Evolutionary conservation across 352 stramenopile species (phyloP).

Genomic region (Phytophthora hibernalis): DNA sequence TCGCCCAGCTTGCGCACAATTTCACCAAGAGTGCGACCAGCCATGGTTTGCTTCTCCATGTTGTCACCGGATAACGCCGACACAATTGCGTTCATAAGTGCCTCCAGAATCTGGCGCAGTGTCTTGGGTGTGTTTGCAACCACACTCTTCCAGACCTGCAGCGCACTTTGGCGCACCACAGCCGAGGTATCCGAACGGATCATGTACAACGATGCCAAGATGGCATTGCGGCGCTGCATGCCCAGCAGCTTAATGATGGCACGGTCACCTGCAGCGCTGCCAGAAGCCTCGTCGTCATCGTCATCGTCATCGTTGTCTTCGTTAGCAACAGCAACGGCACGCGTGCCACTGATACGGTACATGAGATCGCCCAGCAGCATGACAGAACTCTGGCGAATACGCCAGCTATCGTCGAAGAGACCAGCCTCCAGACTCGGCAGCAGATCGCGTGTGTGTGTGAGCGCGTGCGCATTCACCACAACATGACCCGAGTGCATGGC

Average conservation of each 20-base stretch:
- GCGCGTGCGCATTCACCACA: conserved; percentile 96
- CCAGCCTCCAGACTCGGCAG: conserved; percentile 96
- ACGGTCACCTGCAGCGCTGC: conserved; percentile 82
- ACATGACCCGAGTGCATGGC: conserved; percentile 98
- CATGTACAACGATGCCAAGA: conserved; percentile 99
- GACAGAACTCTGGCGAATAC: conserved; percentile 98
- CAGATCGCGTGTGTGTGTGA: conserved; percentile 97
- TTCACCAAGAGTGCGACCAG: conserved; percentile 96
- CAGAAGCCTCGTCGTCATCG: conserved; percentile 86
- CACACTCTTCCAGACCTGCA: conserved; percentile 99
- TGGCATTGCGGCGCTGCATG: conserved; percentile 93
- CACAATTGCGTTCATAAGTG: conserved; percentile 97
- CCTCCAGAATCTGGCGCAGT: conserved; percentile 97
- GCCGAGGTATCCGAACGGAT: conserved; percentile 96
- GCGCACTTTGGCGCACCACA: conserved; percentile 96
- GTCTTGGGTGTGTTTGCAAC: conserved; percentile 98
- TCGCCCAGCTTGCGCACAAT: conserved; percentile 99
- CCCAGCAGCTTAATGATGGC: conserved; percentile 94
- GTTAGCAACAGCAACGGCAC: conserved; percentile 69
- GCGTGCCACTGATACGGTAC: conserved; percentile 97
- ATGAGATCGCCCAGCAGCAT: conserved; percentile 96
- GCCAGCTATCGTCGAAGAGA: conserved; percentile 98
- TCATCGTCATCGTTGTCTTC: conserved; percentile 75
- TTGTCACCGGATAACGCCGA: conserved; percentile 92
- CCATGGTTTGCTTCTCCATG: conserved; percentile 91